Evolutionary conservation across 2,329 filamentous ascomycete species (phyloP).

Genomic region (Claviceps paspali): DNA sequence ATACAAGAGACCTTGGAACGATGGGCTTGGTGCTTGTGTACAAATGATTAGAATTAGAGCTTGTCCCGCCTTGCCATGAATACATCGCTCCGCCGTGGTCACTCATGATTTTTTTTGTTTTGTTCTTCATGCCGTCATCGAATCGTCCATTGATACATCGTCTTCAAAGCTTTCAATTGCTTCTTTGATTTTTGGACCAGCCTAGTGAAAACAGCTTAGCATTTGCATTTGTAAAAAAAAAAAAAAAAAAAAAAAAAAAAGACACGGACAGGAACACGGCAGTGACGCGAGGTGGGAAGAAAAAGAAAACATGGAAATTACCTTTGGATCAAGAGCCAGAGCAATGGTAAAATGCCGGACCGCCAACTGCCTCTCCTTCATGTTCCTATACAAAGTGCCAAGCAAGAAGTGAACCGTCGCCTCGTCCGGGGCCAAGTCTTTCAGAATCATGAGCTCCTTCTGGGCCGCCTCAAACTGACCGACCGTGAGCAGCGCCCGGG

Average conservation of each 20-base stretch:
- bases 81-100: constrained; percentile 10
- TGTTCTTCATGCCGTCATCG: constrained; percentile 36
- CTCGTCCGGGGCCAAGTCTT: constrained; percentile 84
- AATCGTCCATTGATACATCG: constrained; percentile 55
- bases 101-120: constrained; percentile 15
- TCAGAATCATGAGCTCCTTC: constrained; percentile 71
- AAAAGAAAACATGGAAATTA: constrained; percentile 21
- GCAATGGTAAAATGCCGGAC: constrained; percentile 91
- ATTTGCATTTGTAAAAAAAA: neutral
- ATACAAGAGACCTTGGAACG: neutral
- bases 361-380: constrained; percentile 62
- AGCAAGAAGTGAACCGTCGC: constrained; percentile 92
- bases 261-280: neutral
- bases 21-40: neutral
- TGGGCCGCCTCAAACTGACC: constrained; percentile 57
- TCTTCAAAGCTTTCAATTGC: constrained; percentile 87
- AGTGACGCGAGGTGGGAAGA: too few species aligned
- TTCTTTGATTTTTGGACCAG: constrained; percentile 87
- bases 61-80: constrained; percentile 10
- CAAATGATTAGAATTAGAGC: neutral
- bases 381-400: constrained; percentile 63
- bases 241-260: neutral
- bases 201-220: constrained; percentile 31
- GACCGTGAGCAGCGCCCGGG: constrained; percentile 67
- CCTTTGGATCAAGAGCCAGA: constrained; percentile 91